A percentile compares a stretch with the other conserved stretches of the same genome.
Conservation (phyloP, 768 basidiomycete genomes). For the Tricholoma bakamatsutake region DNA sequence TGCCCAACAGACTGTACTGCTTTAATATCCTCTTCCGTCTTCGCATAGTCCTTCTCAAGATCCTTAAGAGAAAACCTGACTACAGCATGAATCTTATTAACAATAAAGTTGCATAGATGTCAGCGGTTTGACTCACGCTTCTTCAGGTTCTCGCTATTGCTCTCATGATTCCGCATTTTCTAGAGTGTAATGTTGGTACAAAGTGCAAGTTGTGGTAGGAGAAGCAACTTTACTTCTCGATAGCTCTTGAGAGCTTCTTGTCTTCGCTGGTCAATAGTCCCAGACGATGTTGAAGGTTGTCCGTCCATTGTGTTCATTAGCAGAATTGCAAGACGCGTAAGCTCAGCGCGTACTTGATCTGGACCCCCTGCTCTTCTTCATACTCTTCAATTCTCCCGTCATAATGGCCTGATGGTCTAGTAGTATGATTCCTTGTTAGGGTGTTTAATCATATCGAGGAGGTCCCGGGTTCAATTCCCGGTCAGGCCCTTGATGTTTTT, state of each 20-base stretch:
- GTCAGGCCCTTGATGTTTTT: constrained; percentile 46
- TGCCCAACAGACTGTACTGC: constrained; percentile 98
- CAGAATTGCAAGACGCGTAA: constrained; percentile 30
- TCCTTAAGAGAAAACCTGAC: constrained; percentile 90
- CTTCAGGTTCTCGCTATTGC: constrained; percentile 83
- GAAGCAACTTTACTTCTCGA: constrained; percentile 48
- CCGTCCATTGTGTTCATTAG: constrained; percentile 30
- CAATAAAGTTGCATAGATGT: background rate
- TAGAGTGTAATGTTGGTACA: constrained; percentile 24
- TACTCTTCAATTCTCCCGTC: too few species aligned
- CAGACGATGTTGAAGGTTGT: constrained; percentile 51
- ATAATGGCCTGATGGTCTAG: constrained; percentile 49
- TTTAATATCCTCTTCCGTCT: constrained; percentile 98
- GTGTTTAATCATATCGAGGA: constrained; percentile 47
- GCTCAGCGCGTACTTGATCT: constrained; percentile 26
- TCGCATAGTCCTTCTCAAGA: constrained; percentile 82
- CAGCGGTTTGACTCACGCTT: constrained; percentile 54
- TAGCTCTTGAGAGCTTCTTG: constrained; percentile 72
- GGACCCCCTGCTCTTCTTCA: background rate
- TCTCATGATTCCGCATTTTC: constrained; percentile 95
- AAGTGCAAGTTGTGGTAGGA: background rate
- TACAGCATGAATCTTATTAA: constrained; percentile 23
- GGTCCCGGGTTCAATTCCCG: constrained; percentile 89
- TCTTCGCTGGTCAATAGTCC: constrained; percentile 62
- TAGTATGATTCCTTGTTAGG: constrained; percentile 63